Evolutionary conservation across 768 basidiomycete species (phyloP), one percentile per base, ranked within the genome.

Genomic region (button mushroom (Agaricus bisporus)): DNA sequence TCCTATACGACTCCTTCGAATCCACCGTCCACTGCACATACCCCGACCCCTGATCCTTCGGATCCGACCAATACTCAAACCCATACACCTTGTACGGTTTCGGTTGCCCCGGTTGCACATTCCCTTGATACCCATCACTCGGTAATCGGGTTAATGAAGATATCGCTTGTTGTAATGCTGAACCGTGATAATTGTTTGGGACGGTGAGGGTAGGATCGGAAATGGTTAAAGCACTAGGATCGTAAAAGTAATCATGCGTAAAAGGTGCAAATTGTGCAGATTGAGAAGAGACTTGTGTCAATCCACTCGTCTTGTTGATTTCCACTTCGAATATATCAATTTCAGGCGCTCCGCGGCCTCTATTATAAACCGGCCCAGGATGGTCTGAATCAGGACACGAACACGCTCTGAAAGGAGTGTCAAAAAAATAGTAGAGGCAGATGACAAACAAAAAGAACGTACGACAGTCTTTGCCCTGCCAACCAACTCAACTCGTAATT

Each of bases 311-410:
- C 56, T 86, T 85, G 71, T 84, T 79, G 61, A 74, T 76, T 63
- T 88, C 83, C 0, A 84, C 86, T 67, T 93, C 89, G 55, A 91
- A 74, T 54, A 91, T 74, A 65, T 92, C 90, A 62, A 93, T 90
- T 67, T 93, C 88, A 3, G 89, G 89, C 0, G 86, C 82, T 4
- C 84, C 83, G 45, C 90, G 83, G 10, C 90, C 89, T 32, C 68
- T 61, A 14, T 56, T 61, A 43, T 62, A 55, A 15, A 58, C 43
- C 0, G 91, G 91, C 1, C 91, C 91, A 0, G 90, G 91, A 64
- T 93, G 91, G 56, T 90, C 87, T 47, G 81, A 79, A 12, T 74
- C 77, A 0, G 83, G 72, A 62, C 90, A 93, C 1, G 89, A 88
- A 63, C 89, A 92, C 0, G 89, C 78, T 5, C 83, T 85, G 58